phyloP scores from a whole-genome alignment of 345 rosid species.

The Gossypium longicalyx region DNA sequence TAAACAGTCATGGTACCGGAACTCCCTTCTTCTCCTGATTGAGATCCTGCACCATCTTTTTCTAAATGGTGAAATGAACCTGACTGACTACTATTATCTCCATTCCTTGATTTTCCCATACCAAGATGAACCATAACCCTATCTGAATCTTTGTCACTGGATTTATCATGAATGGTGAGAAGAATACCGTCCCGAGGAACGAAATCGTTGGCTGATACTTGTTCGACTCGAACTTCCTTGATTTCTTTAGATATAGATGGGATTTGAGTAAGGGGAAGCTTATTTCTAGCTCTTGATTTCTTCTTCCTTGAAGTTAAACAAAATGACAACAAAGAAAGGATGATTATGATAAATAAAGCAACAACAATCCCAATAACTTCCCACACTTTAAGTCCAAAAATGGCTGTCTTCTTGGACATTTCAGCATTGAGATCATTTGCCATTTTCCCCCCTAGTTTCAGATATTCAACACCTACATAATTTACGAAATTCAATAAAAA shows the following conservation, averaged over 20 bases:
- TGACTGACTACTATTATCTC: constrained; percentile 49
- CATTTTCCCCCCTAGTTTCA: constrained; percentile 35
- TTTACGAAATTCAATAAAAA: constrained; percentile 14
- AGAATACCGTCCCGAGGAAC: constrained; percentile 67
- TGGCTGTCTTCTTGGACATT: constrained; percentile 58
- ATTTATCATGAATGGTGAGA: constrained; percentile 63
- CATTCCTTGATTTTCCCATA: constrained; percentile 58
- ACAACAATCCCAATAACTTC: constrained; percentile 75
- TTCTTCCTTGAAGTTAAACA: constrained; percentile 71
- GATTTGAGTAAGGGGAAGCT: constrained; percentile 55
- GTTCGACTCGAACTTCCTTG: constrained; percentile 87
- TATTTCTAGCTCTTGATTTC: constrained; percentile 53
- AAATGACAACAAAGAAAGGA: constrained; percentile 66
- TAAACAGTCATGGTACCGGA: constrained; percentile 38
- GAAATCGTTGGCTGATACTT: constrained; percentile 55
- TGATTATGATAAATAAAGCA: constrained; percentile 58
- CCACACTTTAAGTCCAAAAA: constrained; percentile 83
- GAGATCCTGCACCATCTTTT: constrained; percentile 56
- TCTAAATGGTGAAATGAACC: constrained; percentile 54
- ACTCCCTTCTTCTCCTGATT: constrained; percentile 73
- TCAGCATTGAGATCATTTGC: constrained; percentile 57
- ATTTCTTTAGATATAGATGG: constrained; percentile 88
- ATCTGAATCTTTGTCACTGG: constrained; percentile 65
- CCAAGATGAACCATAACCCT: constrained; percentile 80
- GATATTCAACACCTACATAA: constrained; percentile 32